These are phyloP conservation scores for Apium graveolens DNA, from an alignment of 129 eudicot species.

Conservation along the genomic window DNA sequence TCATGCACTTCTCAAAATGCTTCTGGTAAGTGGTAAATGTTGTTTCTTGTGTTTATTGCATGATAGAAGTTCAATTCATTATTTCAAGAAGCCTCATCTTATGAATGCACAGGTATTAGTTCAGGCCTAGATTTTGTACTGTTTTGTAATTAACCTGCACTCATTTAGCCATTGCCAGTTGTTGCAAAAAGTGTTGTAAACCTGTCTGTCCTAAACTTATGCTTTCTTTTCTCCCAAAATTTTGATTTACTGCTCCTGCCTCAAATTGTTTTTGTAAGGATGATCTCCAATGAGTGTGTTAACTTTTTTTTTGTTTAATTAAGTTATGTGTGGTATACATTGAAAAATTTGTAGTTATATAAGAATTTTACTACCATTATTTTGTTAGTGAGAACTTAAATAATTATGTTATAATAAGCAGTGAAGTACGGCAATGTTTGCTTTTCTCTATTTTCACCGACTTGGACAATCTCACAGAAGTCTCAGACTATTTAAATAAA, in stretches of 20 bases:
- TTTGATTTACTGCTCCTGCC: not conserved
- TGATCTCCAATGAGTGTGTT: not conserved
- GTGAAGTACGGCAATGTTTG: not conserved
- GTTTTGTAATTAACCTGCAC: not conserved
- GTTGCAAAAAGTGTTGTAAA: not conserved
- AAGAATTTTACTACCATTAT: not conserved
- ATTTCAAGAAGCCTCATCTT: not conserved
- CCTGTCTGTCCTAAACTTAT: not conserved
- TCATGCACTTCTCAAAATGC: constrained; percentile 95
- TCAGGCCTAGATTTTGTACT: not conserved
- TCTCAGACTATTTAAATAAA: not conserved
- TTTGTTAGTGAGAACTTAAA: not conserved
- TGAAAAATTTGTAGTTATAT: too few species aligned
- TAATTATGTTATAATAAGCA: not conserved
- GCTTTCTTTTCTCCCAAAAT: not conserved
- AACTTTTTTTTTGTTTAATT: too few species aligned
- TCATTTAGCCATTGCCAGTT: not conserved
- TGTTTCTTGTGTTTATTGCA: not conserved
- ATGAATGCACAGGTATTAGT: not conserved
- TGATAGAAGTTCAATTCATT: not conserved
- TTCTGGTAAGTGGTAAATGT: constrained; percentile 60
- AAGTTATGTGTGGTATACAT: not conserved
- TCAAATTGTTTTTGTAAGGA: not conserved
- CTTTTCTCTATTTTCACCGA: not conserved
- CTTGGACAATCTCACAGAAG: not conserved